A percentile compares a stretch with the other conserved stretches of the same genome.
Evolutionary conservation across 1,139 yeast species (phyloP).

Genomic region (Saccharomyces hybrid): DNA sequence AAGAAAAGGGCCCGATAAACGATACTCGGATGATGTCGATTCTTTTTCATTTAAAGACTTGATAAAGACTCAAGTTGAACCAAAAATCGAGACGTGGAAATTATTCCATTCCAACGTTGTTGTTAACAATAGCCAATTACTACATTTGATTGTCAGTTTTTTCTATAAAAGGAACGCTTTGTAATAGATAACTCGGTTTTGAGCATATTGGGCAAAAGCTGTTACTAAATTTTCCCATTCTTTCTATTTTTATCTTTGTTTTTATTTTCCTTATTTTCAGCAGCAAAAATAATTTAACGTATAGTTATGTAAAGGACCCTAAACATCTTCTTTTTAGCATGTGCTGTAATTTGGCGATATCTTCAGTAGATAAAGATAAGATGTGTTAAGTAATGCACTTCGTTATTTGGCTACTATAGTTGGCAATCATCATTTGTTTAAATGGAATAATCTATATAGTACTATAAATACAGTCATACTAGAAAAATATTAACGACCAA

Average conservation of each 20-base stretch:
- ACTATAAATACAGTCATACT: background rate
- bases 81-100: constrained; percentile 11
- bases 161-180: constrained; percentile 12
- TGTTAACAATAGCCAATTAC: constrained; percentile 17
- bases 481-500: constrained; percentile 33
- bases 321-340: background rate
- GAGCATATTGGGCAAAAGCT: background rate
- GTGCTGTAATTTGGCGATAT: background rate
- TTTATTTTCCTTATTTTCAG: background rate
- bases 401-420: background rate
- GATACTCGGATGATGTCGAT: constrained; percentile 19
- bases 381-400: background rate
- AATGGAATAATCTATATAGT: background rate
- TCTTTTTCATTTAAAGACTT: constrained; percentile 22
- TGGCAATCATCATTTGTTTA: background rate
- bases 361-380: too few species aligned
- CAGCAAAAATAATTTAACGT: background rate
- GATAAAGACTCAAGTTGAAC: constrained; percentile 22
- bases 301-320: background rate
- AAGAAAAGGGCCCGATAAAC: constrained; percentile 23
- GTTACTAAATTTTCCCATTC: background rate
- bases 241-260: background rate
- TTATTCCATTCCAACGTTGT: constrained; percentile 21
- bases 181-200: background rate
- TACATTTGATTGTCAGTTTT: constrained; percentile 19